These are phyloP conservation scores for Mangifera indica DNA, from an alignment of 345 rosid genomes.

Conservation along the genomic window DNA sequence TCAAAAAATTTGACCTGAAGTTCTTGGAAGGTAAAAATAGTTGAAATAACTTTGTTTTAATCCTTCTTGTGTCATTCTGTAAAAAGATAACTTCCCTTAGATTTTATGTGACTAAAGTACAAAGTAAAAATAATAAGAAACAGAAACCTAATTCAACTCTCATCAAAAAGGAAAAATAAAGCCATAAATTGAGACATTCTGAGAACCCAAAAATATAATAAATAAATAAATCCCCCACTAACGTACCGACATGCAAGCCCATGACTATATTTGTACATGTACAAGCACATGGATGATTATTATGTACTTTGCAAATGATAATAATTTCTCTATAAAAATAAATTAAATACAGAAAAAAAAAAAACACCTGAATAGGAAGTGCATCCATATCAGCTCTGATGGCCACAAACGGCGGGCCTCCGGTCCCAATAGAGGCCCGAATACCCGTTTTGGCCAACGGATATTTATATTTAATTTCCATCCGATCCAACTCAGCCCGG, in stretches of 20 bases:
- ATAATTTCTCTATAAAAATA: neutral
- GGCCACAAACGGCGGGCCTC: conserved; percentile 73
- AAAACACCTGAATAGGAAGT: conserved; percentile 64
- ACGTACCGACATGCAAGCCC: neutral
- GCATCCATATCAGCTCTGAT: conserved; percentile 87
- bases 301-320: no score
- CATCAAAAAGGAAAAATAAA: neutral
- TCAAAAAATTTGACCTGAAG: neutral
- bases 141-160: neutral
- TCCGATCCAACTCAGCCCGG: conserved; percentile 49
- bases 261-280: neutral
- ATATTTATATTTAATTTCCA: conserved; percentile 50
- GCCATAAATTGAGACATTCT: neutral
- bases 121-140: neutral
- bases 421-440: conserved; percentile 73
- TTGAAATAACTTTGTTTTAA: neutral
- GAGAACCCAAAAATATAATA: neutral
- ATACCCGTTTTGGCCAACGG: conserved; percentile 76
- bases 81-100: neutral
- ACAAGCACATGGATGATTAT: neutral
- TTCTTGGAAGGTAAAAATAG: neutral
- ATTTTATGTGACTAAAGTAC: neutral
- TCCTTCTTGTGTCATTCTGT: neutral
- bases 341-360: neutral
- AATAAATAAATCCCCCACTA: neutral